Conservation (phyloP, 73 alveolate species). For the Blepharisma stoltei region DNA sequence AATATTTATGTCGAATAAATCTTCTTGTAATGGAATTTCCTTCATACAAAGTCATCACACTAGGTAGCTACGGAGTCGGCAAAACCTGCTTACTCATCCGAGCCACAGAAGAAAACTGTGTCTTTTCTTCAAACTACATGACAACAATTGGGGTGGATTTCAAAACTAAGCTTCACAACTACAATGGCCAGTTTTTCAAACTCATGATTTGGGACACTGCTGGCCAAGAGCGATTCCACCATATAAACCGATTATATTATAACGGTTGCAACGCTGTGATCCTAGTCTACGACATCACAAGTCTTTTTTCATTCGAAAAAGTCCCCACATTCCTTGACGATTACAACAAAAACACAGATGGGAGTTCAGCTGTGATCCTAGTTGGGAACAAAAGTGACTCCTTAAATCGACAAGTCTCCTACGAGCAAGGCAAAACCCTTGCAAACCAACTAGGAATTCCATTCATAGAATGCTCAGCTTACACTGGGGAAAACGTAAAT, state of each 20-base stretch:
- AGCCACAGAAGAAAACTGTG: conserved; percentile 45
- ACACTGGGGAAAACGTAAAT: not conserved
- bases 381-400: conserved; percentile 42
- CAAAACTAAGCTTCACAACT: not conserved
- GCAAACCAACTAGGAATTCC: conserved; percentile 35
- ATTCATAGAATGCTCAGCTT: conserved; percentile 36
- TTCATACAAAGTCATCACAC: conserved; percentile 12
- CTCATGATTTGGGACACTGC: conserved; percentile 48
- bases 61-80: conserved; percentile 26
- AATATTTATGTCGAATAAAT: too few species aligned
- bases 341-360: conserved; percentile 21
- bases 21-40: too few species aligned
- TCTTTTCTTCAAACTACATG: conserved; percentile 46
- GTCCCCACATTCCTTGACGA: conserved; percentile 38
- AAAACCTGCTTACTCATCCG: conserved; percentile 26
- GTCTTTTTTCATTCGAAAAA: conserved; percentile 31
- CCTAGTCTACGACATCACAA: conserved; percentile 45
- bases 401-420: conserved; percentile 29
- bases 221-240: conserved; percentile 40
- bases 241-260: conserved; percentile 40
- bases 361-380: conserved; percentile 8
- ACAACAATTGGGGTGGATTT: conserved; percentile 74
- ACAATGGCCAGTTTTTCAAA: not conserved
- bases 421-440: conserved; percentile 34
- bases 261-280: conserved; percentile 47